Base-by-base conservation (phyloP, 371 early-diverging fungal genomes). In the Nematocida ironsii region DNA sequence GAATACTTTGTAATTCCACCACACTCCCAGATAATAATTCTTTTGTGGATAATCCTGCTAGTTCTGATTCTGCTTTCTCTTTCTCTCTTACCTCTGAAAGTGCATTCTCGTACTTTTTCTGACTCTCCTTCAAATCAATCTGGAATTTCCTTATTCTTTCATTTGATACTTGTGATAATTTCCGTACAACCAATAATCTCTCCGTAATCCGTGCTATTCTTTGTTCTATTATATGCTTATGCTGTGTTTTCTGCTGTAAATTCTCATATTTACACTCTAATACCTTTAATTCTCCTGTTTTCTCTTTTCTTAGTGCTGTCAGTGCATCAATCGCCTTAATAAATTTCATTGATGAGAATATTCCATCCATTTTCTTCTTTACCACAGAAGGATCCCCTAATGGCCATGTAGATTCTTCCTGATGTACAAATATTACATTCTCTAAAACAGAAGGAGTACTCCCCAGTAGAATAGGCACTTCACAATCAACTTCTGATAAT, bases 361-460 rank as follows among this genome's bases (percentile, higher is more conserved):
- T 97, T 42, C 96, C 97, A 87, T 99, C 99, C 87, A 99, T 95
- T 84, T 92, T 94, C 85, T 98, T 97, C 86, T 99, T 99, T 42
- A 98, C 83, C 0, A 88, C 84, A 1, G 89, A 74, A 0, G 97
- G 91, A 81, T 99, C 99, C 0, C 93, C 89, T 20, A 99, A 89
- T 6, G 97, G 97, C 95, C 99, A 99, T 81, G 91, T 92, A 56
- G 93, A 92, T 11, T 99, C 98, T 85, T 99, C 99, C 87, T 99
- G 99, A 85, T 98, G 98, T 85, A 96, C 96, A 83, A 99, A 98
- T 18, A 98, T 93, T 48, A 99, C 97, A 87, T 93, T 95, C 72
- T 98, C 97, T 33, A 99, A 86, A 42, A 99, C 92, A 0, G 97
- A 92, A 70, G 90, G 89, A 23, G 92, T 91, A 11, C 94, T 93